These are phyloP conservation scores for Ogataea nakhonphanomensis DNA, from an alignment of 805 yeast species.

Conservation along the genomic window DNA sequence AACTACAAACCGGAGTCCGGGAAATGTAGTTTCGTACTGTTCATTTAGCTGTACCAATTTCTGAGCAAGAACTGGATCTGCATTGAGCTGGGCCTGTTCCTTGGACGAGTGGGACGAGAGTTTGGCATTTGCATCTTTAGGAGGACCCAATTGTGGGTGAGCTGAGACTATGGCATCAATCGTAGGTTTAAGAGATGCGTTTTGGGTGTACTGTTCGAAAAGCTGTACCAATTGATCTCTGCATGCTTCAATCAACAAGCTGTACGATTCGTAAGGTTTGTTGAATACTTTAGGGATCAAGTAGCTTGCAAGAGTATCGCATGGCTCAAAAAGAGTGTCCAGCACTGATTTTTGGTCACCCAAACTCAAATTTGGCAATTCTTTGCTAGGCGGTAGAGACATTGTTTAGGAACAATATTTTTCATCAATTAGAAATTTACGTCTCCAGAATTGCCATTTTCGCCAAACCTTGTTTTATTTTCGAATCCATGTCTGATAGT, in stretches of 20 bases:
- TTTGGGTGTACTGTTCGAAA: background rate
- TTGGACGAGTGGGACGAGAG: conserved; percentile 62
- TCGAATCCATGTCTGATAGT: conserved; percentile 34
- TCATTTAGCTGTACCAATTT: conserved; percentile 53
- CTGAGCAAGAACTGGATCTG: conserved; percentile 47
- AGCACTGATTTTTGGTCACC: conserved; percentile 39
- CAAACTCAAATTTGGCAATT: conserved; percentile 21
- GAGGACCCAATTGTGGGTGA: conserved; percentile 84
- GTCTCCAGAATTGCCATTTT: conserved; percentile 1
- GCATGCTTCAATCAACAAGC: conserved; percentile 24
- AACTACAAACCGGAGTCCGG: conserved; percentile 78
- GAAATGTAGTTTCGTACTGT: conserved; percentile 42
- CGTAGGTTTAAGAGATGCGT: conserved; percentile 3
- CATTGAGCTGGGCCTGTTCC: conserved; percentile 67
- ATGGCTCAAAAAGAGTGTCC: conserved; percentile 64
- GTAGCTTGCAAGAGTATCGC: conserved; percentile 42
- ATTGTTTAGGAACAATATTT: background rate
- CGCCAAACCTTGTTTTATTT: background rate
- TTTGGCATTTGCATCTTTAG: conserved; percentile 32
- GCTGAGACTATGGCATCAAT: conserved; percentile 67
- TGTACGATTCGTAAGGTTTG: conserved; percentile 23
- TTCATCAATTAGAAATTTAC: background rate
- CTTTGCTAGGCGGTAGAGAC: conserved; percentile 30
- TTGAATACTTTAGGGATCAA: conserved; percentile 31
- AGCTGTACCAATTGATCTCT: conserved; percentile 9